Evolutionary conservation across 2,329 filamentous ascomycete genomes (phyloP).

Genomic region (Domatiomyces globalis): DNA sequence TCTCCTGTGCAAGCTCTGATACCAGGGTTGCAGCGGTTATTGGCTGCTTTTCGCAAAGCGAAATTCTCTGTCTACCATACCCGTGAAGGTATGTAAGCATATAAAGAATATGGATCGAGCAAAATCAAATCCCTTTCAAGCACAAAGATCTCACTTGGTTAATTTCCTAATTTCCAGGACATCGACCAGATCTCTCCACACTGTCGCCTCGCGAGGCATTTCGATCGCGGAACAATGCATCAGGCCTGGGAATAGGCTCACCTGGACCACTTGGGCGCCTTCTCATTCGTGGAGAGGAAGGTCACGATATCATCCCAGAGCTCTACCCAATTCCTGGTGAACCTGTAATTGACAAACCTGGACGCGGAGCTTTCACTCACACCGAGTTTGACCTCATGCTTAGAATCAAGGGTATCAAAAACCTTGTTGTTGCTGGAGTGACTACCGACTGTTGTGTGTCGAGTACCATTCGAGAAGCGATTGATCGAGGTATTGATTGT

Average conservation of each 20-base stretch:
- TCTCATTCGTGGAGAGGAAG: constrained; percentile 42
- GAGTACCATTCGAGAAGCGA: constrained; percentile 42
- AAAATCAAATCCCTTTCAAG: too few species aligned
- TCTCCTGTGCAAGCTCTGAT: constrained; percentile 27
- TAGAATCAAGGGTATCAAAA: constrained; percentile 37
- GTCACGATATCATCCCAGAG: constrained; percentile 44
- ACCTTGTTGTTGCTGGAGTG: constrained; percentile 40
- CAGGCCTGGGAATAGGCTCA: constrained; percentile 38
- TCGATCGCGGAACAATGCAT: constrained; percentile 39
- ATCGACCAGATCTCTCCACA: constrained; percentile 41
- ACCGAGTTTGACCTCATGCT: constrained; percentile 41
- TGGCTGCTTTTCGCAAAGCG: constrained; percentile 25
- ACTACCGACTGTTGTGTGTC: constrained; percentile 44
- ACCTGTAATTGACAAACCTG: constrained; percentile 42
- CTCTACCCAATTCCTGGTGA: constrained; percentile 35
- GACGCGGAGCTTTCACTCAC: constrained; percentile 38
- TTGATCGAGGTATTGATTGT: constrained; percentile 42
- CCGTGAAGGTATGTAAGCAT: constrained; percentile 27
- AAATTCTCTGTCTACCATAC: constrained; percentile 33
- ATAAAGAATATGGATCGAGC: constrained; percentile 9
- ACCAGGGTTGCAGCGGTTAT: constrained; percentile 27
- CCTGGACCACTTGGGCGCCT: constrained; percentile 43
- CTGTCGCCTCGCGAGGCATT: constrained; percentile 40
- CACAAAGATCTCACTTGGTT: too few species aligned
- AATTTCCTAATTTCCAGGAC: constrained; percentile 22